Percentiles rank a stretch among this genome's conserved stretches.
phyloP scores from a whole-genome alignment of 2,329 filamentous ascomycete genomes.

The Lasiodiplodia citricola region DNA sequence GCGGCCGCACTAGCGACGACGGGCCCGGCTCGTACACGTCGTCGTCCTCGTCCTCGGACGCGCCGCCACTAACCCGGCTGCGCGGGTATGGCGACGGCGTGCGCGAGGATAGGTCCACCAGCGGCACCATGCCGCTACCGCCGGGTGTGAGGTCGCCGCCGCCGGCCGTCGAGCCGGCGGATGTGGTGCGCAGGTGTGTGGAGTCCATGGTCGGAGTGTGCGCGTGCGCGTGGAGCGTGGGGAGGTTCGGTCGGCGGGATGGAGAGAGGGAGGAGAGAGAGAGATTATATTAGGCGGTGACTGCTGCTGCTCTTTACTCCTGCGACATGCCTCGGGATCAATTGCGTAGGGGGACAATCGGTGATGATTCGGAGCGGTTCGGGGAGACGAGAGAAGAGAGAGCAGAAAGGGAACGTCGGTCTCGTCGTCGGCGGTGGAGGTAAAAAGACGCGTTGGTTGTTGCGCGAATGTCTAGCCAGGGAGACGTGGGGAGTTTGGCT shows the following conservation, averaged over 20 bases:
- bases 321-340: constrained; percentile 4
- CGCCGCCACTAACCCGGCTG: constrained; percentile 48
- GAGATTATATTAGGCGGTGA: background rate
- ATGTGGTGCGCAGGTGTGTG: constrained; percentile 44
- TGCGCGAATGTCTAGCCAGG: constrained; percentile 29
- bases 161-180: constrained; percentile 42
- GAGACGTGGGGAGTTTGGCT: constrained; percentile 20
- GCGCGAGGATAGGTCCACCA: constrained; percentile 51
- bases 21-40: constrained; percentile 37
- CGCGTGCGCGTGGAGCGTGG: background rate
- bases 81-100: constrained; percentile 53
- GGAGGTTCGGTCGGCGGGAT: background rate
- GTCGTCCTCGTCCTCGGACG: constrained; percentile 56
- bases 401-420: background rate
- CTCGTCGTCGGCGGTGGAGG: constrained; percentile 31
- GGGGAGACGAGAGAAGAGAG: background rate
- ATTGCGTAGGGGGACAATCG: background rate
- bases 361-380: background rate
- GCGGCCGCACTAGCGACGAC: constrained; percentile 43
- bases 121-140: constrained; percentile 38
- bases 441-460: constrained; percentile 30
- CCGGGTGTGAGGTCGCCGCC: constrained; percentile 44
- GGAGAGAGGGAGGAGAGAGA: background rate
- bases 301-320: no score
- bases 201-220: constrained; percentile 29